phyloP scores from a whole-genome alignment of 805 yeast genomes.

The Sugiyamaella smithiae region DNA sequence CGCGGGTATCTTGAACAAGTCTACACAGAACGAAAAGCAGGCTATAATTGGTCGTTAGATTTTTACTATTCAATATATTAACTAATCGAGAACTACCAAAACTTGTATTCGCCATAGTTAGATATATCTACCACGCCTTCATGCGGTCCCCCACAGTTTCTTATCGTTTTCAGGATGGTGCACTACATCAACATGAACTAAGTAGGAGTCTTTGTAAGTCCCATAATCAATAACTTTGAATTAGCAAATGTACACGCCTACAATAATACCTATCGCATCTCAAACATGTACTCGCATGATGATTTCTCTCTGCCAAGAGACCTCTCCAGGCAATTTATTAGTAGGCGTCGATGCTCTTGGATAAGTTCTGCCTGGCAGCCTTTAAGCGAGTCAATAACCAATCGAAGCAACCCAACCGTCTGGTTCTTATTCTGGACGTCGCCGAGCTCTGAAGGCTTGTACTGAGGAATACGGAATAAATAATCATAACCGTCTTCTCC shows the following conservation, averaged over 20 bases:
- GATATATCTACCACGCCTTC: no score
- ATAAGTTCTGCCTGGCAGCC: slow-evolving; percentile 3
- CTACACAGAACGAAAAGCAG: background rate
- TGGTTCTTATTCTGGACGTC: slow-evolving; percentile 46
- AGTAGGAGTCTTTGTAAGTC: no score
- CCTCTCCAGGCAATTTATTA: background rate
- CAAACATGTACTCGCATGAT: slow-evolving; percentile 1
- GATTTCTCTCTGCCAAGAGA: slow-evolving; percentile 3
- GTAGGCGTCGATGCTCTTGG: background rate
- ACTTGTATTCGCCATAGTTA: no score
- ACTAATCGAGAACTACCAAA: no score
- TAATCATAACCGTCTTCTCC: slow-evolving; percentile 50
- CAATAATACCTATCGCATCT: background rate
- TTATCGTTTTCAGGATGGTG: no score
- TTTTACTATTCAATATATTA: background rate
- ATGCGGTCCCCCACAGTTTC: no score
- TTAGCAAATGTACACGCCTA: no score
- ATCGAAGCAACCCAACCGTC: slow-evolving; percentile 52
- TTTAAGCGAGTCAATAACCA: slow-evolving; percentile 24
- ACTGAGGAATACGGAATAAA: slow-evolving; percentile 43
- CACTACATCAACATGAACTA: no score
- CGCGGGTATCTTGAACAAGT: slow-evolving; percentile 4
- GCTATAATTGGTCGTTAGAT: background rate
- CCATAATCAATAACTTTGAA: no score
- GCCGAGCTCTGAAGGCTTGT: slow-evolving; percentile 32